Percentiles rank a stretch among this genome's conserved stretches.
Conservation (phyloP, 2,329 filamentous ascomycete species). For the Exophiala mesophila region DNA sequence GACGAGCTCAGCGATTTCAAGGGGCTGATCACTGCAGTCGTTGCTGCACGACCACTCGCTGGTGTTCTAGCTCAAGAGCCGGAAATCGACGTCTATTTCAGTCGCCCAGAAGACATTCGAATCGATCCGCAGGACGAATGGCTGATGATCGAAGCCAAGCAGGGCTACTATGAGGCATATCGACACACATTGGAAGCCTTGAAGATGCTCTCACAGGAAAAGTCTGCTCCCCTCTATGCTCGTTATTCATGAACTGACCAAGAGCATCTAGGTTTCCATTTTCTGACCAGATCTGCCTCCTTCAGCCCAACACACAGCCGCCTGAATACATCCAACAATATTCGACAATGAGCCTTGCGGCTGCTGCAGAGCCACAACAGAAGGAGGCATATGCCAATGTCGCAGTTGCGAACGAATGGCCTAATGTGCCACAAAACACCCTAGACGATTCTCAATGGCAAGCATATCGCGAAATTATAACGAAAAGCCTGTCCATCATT, state of each 20-base stretch:
- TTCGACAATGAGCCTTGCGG: conserved; percentile 46
- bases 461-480: conserved; percentile 66
- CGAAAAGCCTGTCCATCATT: conserved; percentile 66
- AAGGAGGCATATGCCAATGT: conserved; percentile 42
- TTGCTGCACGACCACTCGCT: conserved; percentile 64
- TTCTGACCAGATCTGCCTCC: conserved; percentile 38
- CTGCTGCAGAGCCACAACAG: conserved; percentile 35
- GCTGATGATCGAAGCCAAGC: conserved; percentile 72
- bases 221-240: too few species aligned
- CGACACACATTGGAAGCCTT: conserved; percentile 68
- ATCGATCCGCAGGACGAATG: conserved; percentile 66
- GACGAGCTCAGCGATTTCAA: conserved; percentile 62
- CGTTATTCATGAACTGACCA: too few species aligned
- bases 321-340: conserved; percentile 51
- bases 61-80: conserved; percentile 63
- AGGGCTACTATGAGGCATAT: conserved; percentile 71
- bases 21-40: conserved; percentile 55
- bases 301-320: conserved; percentile 38
- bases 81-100: conserved; percentile 71
- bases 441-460: conserved; percentile 68
- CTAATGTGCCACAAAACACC: conserved; percentile 37
- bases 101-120: conserved; percentile 53
- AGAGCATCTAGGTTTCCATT: conserved; percentile 43
- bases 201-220: conserved; percentile 58
- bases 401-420: conserved; percentile 54